These are phyloP conservation scores for Thielaviopsis punctulata DNA, from an alignment of 2,329 filamentous ascomycete species.

Conservation along the genomic window DNA sequence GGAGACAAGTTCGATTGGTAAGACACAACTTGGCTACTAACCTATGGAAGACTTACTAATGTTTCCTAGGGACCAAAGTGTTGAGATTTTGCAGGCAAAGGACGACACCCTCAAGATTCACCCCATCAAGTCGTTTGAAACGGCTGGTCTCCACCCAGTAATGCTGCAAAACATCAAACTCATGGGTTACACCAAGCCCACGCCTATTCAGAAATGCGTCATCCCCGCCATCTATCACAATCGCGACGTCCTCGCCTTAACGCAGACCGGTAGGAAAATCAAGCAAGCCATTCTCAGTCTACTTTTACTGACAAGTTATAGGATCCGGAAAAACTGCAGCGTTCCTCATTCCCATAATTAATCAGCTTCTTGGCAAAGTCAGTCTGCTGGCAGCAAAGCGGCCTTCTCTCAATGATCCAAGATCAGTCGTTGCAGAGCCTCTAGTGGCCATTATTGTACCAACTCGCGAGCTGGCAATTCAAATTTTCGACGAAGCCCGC, in stretches of 20 bases:
- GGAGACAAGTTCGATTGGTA: slow-evolving; percentile 8
- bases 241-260: slow-evolving; percentile 71
- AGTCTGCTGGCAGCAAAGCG: slow-evolving; percentile 70
- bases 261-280: slow-evolving; percentile 60
- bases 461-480: slow-evolving; percentile 76
- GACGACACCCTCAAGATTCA: slow-evolving; percentile 36
- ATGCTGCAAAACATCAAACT: slow-evolving; percentile 64
- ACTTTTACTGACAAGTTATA: slow-evolving; percentile 21
- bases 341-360: slow-evolving; percentile 76
- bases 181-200: slow-evolving; percentile 54
- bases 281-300: not conserved
- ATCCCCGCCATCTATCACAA: slow-evolving; percentile 64
- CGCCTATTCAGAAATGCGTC: slow-evolving; percentile 74
- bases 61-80: slow-evolving; percentile 30
- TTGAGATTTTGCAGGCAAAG: slow-evolving; percentile 32
- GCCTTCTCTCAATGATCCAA: slow-evolving; percentile 35
- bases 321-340: slow-evolving; percentile 94
- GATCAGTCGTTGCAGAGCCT: slow-evolving; percentile 57
- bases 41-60: not conserved
- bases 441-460: slow-evolving; percentile 73
- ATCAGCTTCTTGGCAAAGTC: slow-evolving; percentile 87
- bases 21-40: not conserved
- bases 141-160: slow-evolving; percentile 69
- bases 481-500: slow-evolving; percentile 89
- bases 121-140: slow-evolving; percentile 43